Percentiles rank a stretch among this genome's conserved stretches.
Evolutionary conservation across 192 early-diverging fungal species (phyloP).

Genomic region (Mortierella hygrophila): DNA sequence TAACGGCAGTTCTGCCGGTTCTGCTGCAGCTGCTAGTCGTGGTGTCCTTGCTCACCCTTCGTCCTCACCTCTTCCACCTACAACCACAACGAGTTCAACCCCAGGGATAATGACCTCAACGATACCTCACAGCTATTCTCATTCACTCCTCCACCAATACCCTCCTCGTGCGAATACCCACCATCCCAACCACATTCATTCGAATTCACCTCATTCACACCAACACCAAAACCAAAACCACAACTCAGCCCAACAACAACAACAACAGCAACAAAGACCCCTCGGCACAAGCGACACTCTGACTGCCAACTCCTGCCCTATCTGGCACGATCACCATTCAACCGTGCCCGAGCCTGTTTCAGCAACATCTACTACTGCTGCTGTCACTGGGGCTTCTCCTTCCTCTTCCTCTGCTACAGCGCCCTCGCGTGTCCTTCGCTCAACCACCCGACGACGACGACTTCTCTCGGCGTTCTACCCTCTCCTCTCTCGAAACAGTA

Average conservation of each 20-base stretch:
- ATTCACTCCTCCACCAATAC: background rate
- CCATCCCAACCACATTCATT: background rate
- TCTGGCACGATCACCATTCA: background rate
- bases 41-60: background rate
- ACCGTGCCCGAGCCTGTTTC: background rate
- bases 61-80: background rate
- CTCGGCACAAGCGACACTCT: background rate
- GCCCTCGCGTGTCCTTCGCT: conserved; percentile 15
- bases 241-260: background rate
- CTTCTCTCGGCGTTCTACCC: conserved; percentile 27
- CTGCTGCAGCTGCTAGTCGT: background rate
- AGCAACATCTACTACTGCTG: background rate
- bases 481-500: conserved; percentile 36
- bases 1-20: background rate
- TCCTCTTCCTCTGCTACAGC: conserved; percentile 4
- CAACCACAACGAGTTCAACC: background rate
- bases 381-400: background rate
- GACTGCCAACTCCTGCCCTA: background rate
- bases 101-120: background rate
- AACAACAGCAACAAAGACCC: background rate
- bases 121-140: background rate
- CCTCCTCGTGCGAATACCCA: background rate
- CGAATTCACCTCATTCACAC: background rate
- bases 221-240: background rate
- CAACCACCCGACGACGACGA: conserved; percentile 28